These are phyloP conservation scores for Endothia cerciana DNA, from an alignment of 2,329 filamentous ascomycete species.

Conservation along the genomic window DNA sequence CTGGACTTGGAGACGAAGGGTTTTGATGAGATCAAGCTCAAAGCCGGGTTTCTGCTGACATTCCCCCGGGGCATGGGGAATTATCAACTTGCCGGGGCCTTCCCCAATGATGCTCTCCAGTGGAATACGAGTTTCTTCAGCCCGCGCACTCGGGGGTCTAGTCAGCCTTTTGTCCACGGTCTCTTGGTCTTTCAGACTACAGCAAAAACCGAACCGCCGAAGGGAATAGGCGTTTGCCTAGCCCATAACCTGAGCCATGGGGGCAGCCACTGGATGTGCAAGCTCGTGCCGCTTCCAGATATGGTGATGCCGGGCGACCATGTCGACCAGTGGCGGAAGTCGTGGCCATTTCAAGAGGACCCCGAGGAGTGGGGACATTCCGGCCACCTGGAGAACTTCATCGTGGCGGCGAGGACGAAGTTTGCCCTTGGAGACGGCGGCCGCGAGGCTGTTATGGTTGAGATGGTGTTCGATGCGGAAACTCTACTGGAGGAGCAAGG, in stretches of 20 bases:
- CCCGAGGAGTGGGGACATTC: conserved; percentile 18
- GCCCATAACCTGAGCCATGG: conserved; percentile 12
- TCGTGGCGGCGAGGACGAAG: conserved; percentile 26
- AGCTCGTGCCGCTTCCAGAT: conserved; percentile 7
- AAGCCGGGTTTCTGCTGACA: conserved; percentile 31
- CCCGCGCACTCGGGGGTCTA: neutral
- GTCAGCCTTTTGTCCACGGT: conserved; percentile 20
- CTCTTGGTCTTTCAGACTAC: conserved; percentile 23
- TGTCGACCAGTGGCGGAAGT: conserved; percentile 9
- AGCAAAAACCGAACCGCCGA: neutral
- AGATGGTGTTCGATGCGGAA: conserved; percentile 31
- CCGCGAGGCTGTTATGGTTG: conserved; percentile 28
- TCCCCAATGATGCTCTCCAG: conserved; percentile 19
- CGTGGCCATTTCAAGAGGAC: conserved; percentile 15
- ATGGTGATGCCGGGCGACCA: neutral
- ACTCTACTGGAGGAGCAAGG: conserved; percentile 20
- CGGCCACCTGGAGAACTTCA: conserved; percentile 19
- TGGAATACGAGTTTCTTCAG: conserved; percentile 30
- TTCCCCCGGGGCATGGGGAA: conserved; percentile 30
- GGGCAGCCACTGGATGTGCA: conserved; percentile 23
- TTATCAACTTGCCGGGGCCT: conserved; percentile 25
- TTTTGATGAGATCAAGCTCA: conserved; percentile 18
- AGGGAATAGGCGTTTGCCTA: conserved; percentile 21
- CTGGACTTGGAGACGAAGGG: conserved; percentile 29
- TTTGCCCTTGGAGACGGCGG: conserved; percentile 23